phyloP scores from a whole-genome alignment of 192 early-diverging fungal species.

The Podila epicladia region DNA sequence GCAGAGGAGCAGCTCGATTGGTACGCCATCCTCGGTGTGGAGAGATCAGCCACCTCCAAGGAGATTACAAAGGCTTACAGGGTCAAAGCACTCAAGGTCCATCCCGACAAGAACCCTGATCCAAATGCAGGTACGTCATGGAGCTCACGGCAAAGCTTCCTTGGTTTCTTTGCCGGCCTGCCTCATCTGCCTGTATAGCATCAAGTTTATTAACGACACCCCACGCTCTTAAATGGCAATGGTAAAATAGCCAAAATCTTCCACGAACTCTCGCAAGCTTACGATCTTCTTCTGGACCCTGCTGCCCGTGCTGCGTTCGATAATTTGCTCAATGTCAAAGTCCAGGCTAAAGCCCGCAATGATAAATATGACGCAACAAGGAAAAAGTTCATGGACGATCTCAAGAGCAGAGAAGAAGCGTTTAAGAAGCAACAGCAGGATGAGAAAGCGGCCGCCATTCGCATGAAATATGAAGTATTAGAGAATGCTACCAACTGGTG shows the following conservation, averaged over 20 bases:
- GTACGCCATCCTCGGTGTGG: constrained; percentile 58
- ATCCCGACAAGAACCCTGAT: constrained; percentile 88
- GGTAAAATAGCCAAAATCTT: constrained; percentile 52
- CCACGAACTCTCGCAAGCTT: constrained; percentile 54
- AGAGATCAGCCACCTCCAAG: constrained; percentile 49
- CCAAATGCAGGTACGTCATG: constrained; percentile 62
- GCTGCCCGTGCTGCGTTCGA: constrained; percentile 56
- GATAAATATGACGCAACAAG: constrained; percentile 57
- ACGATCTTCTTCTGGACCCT: constrained; percentile 56
- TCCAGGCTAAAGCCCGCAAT: constrained; percentile 55
- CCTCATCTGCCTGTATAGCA: no score
- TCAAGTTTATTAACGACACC: no score
- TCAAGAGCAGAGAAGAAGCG: constrained; percentile 55
- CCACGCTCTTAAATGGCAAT: background rate
- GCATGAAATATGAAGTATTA: constrained; percentile 54
- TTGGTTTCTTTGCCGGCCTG: background rate
- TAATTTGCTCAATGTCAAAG: constrained; percentile 52
- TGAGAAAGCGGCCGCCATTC: constrained; percentile 37
- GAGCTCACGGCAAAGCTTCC: background rate
- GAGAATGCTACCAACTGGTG: background rate
- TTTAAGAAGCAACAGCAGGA: constrained; percentile 57
- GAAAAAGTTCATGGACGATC: constrained; percentile 55
- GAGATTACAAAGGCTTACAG: constrained; percentile 64
- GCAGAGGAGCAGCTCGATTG: constrained; percentile 57
- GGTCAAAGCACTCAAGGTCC: constrained; percentile 77